These are phyloP conservation scores for Aspergillus aculeatinus DNA, from an alignment of 2,329 filamentous ascomycete genomes.

Conservation along the genomic window DNA sequence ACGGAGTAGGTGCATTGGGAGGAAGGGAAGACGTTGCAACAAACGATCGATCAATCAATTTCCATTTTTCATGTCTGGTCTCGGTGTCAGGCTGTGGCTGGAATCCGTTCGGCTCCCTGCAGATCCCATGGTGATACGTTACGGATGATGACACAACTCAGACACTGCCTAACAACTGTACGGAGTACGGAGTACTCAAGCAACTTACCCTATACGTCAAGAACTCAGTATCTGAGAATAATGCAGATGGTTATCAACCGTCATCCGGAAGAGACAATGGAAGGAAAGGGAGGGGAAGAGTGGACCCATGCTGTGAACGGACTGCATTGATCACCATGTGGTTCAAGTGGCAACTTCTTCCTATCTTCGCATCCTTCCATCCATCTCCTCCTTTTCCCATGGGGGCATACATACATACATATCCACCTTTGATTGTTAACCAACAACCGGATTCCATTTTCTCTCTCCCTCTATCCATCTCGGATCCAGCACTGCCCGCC, in stretches of 20 bases:
- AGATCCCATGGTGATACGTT: background rate
- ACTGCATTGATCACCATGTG: conserved; percentile 3
- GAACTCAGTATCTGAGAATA: too few relatives aligned
- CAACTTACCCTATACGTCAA: too few relatives aligned
- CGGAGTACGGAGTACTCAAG: too few relatives aligned
- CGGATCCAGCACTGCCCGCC: background rate
- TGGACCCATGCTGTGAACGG: background rate
- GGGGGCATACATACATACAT: background rate
- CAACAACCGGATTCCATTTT: too few relatives aligned
- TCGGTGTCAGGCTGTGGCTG: background rate
- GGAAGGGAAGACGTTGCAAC: background rate
- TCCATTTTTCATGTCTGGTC: background rate
- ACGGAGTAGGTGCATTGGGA: background rate
- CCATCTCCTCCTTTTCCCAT: background rate
- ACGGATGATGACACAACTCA: conserved; percentile 1
- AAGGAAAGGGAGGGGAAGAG: background rate
- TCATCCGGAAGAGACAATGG: background rate
- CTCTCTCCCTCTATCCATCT: too few relatives aligned
- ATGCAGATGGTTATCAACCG: too few relatives aligned
- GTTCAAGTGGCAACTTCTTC: conserved; percentile 2
- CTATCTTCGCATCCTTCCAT: background rate
- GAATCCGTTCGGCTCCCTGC: conserved; percentile 4
- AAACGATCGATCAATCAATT: background rate
- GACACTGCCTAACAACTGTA: background rate
- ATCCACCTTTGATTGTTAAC: background rate